These are phyloP conservation scores for Fusarium clavum DNA, from an alignment of 2,329 filamentous ascomycete species.

Conservation along the genomic window DNA sequence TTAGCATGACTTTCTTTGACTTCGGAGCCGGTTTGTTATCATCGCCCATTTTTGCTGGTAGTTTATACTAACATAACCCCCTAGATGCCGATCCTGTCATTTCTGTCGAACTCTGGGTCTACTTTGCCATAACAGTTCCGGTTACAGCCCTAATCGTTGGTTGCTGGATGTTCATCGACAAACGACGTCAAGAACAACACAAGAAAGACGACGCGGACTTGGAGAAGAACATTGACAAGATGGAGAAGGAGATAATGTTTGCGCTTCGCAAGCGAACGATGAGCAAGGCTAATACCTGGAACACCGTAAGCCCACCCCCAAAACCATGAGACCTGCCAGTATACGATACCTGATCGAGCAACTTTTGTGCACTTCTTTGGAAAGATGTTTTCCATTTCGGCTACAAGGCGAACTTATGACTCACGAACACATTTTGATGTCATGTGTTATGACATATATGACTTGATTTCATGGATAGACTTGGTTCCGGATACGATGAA, in stretches of 20 bases:
- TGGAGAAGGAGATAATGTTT: conserved; percentile 69
- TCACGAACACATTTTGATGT: conserved; percentile 30
- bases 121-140: conserved; percentile 71
- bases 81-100: conserved; percentile 56
- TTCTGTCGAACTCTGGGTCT: conserved; percentile 69
- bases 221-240: conserved; percentile 65
- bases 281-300: conserved; percentile 67
- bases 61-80: conserved; percentile 1
- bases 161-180: conserved; percentile 67
- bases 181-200: conserved; percentile 61
- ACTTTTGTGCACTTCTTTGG: neutral
- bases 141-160: conserved; percentile 66
- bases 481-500: conserved; percentile 10
- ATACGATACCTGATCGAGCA: neutral
- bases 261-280: conserved; percentile 67
- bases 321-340: conserved; percentile 25
- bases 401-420: conserved; percentile 21
- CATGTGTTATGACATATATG: conserved; percentile 25
- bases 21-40: conserved; percentile 60
- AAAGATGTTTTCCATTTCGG: neutral
- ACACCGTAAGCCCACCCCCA: conserved; percentile 52
- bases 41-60: neutral
- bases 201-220: conserved; percentile 62
- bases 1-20: conserved; percentile 76
- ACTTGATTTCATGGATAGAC: conserved; percentile 22